Evolutionary conservation across 345 rosid genomes (phyloP), one percentile per base, ranked within the genome.

Genomic region (Gossypium herbaceum): DNA sequence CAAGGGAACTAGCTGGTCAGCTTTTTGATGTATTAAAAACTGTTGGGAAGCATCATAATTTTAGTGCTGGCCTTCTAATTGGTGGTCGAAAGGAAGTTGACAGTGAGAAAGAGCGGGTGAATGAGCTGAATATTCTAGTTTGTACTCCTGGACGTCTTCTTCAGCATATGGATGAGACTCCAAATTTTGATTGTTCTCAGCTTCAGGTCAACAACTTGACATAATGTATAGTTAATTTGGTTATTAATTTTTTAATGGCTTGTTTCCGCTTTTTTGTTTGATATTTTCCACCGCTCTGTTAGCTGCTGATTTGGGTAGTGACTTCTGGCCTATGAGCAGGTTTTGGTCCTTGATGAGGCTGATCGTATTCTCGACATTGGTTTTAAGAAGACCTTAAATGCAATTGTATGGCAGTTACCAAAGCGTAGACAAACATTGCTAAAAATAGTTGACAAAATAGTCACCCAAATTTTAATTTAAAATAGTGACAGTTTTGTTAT

Each of bases 121-220:
- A 89, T 76, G 90, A 83, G 68, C 87, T 95, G 45, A 95, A 93
- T 78, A 83, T 93, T 72, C 83, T 95, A 85, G 92, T 91, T 15
- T 95, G 99, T 81, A 92, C 97, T 51, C 99, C 97, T 45, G 98
- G 98, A 52, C 88, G 99, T 77, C 96, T 94, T 81, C 93, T 91
- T 80, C 98, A 95, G 85, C 97, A 95, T 71, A 88, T 95, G 99
- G 96, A 95, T 9, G 97, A 93, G 93, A 95, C 99, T 41, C 94
- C 92, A 41, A 93, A 89, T 69, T 95, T 91, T 75, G 98, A 93
- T 17, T 95, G 99, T 80, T 91, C 99, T 29, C 86, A 93, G 54
- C 91, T 95, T 77, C 85, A 93, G 98, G 99, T 95, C 85, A 19
- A 81, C 84, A 93, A 95, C 94, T 91, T 85, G 16, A 81, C 9